These are phyloP conservation scores for Brettanomyces custersianus DNA, from an alignment of 805 yeast genomes.

Conservation along the genomic window DNA sequence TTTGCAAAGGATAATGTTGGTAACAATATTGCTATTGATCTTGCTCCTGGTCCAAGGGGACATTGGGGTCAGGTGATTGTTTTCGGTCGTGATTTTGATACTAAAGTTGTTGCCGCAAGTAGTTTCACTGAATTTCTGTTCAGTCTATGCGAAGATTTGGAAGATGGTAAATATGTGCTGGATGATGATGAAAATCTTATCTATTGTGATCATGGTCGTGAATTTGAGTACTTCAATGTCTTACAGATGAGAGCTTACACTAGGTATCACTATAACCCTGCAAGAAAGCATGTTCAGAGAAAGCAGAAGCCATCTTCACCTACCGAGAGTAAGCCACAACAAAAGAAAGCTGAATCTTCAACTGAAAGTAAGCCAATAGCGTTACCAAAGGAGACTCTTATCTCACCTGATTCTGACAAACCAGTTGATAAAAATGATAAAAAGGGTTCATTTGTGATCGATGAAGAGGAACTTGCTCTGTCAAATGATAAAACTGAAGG, in stretches of 20 bases:
- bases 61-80: constrained; percentile 85
- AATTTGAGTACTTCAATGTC: constrained; percentile 61
- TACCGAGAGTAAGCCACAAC: background rate
- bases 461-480: constrained; percentile 17
- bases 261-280: constrained; percentile 6
- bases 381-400: constrained; percentile 26
- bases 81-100: constrained; percentile 91
- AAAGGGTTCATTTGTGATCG: constrained; percentile 22
- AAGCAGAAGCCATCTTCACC: constrained; percentile 2
- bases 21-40: constrained; percentile 84
- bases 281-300: background rate
- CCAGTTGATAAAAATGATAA: constrained; percentile 5
- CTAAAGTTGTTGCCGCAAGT: constrained; percentile 76
- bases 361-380: constrained; percentile 8
- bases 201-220: constrained; percentile 23
- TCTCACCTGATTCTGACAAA: constrained; percentile 17
- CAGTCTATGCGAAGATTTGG: constrained; percentile 78
- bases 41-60: constrained; percentile 74
- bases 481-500: constrained; percentile 3
- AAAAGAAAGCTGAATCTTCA: background rate
- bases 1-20: constrained; percentile 82
- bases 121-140: constrained; percentile 86
- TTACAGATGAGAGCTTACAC: constrained; percentile 55
- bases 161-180: constrained; percentile 70
- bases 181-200: constrained; percentile 55